A percentile compares a stretch with the other conserved stretches of the same genome.
Conservation (phyloP, 2,329 filamentous ascomycete species). For the Ophiostoma ulmi region DNA sequence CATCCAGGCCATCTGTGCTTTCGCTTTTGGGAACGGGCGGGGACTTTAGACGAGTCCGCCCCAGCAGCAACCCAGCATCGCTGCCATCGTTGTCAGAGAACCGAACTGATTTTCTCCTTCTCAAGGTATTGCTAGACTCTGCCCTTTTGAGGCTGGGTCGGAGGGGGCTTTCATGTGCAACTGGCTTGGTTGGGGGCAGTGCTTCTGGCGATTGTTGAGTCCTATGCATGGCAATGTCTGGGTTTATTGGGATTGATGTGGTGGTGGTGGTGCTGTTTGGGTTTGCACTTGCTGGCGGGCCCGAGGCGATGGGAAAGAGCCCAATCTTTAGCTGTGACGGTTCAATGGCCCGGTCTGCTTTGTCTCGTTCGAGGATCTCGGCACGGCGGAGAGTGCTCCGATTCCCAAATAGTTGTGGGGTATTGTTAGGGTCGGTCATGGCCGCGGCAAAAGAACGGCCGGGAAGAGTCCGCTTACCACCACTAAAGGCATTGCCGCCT, state of each 20-base stretch:
- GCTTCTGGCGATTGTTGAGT: too few species aligned
- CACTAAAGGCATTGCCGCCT: constrained; percentile 43
- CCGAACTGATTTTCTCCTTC: constrained; percentile 35
- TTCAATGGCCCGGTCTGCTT: constrained; percentile 41
- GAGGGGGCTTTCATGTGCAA: neutral
- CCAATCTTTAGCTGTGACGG: constrained; percentile 30
- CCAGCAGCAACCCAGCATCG: neutral
- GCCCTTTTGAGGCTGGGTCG: neutral
- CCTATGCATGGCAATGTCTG: neutral
- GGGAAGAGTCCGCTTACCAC: constrained; percentile 39
- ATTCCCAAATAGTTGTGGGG: constrained; percentile 40
- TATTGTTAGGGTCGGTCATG: constrained; percentile 40
- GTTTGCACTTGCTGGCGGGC: constrained; percentile 24
- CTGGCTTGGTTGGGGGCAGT: neutral
- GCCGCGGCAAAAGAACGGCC: constrained; percentile 36
- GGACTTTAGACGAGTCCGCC: neutral
- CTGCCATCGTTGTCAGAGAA: constrained; percentile 31
- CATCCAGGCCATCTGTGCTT: neutral
- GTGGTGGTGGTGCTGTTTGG: neutral
- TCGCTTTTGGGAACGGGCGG: neutral
- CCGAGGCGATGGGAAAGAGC: constrained; percentile 33
- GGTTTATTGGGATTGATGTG: too few species aligned
- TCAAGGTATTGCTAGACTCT: neutral
- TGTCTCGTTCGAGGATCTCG: constrained; percentile 41
- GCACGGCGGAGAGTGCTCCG: constrained; percentile 39